Evolutionary conservation across 2,329 filamentous ascomycete genomes (phyloP).

Genomic region (Fusarium xylarioides): DNA sequence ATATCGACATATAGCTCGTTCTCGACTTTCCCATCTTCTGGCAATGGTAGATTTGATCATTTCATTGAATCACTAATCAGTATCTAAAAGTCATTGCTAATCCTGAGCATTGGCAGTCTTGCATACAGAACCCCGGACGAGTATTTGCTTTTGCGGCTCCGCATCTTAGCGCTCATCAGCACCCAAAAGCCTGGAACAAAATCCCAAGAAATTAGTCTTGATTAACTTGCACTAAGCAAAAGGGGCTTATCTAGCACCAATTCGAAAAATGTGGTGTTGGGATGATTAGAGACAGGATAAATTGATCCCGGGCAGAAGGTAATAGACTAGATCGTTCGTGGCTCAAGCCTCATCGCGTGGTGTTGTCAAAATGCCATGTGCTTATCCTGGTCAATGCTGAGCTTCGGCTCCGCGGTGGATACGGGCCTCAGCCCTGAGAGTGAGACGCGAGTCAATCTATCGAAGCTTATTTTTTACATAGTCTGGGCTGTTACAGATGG

Average conservation of each 20-base stretch:
- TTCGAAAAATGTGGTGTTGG: constrained; percentile 15
- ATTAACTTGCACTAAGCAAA: not conserved
- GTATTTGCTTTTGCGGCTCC: constrained; percentile 30
- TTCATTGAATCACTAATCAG: not conserved
- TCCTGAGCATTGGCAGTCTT: not conserved
- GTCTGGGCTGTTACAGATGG: not conserved
- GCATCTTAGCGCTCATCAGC: not conserved
- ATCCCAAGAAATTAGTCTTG: not conserved
- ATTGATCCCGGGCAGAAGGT: constrained; percentile 8
- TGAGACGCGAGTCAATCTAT: constrained; percentile 15
- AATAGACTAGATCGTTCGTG: not conserved
- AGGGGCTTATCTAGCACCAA: not conserved
- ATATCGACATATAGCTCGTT: not conserved
- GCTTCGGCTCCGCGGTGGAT: constrained; percentile 32
- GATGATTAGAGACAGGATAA: not conserved
- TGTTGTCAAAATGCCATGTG: not conserved
- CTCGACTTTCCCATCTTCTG: accelerated
- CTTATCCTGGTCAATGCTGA: not conserved
- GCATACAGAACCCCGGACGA: not conserved
- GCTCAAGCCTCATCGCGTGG: not conserved
- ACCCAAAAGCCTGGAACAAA: not conserved
- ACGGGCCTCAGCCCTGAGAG: not conserved
- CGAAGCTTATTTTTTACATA: not conserved
- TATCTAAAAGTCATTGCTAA: not conserved
- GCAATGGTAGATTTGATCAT: not conserved